Percentiles rank a stretch among this genome's conserved stretches.
phyloP scores from a whole-genome alignment of 1,139 yeast species.

The Diutina pseudorugosa region DNA sequence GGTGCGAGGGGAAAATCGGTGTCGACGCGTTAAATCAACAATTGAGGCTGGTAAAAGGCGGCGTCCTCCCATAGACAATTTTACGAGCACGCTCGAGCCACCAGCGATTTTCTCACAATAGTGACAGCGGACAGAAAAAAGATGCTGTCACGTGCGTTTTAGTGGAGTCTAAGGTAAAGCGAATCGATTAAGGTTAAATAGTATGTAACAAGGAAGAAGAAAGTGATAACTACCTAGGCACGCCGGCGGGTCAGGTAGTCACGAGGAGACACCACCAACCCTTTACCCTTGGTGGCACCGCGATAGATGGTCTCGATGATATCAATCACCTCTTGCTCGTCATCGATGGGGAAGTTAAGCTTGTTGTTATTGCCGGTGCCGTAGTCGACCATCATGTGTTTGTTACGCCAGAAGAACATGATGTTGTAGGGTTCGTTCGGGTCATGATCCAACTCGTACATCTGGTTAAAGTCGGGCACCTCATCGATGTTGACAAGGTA shows the following conservation, averaged over 20 bases:
- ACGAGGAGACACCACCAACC: constrained; percentile 76
- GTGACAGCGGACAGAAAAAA: no score
- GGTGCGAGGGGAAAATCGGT: no score
- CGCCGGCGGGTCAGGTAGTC: constrained; percentile 25
- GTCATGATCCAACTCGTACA: constrained; percentile 65
- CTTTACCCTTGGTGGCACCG: constrained; percentile 89
- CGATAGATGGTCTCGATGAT: constrained; percentile 80
- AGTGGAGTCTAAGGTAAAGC: no score
- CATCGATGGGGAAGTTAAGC: constrained; percentile 64
- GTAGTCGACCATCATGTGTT: constrained; percentile 96
- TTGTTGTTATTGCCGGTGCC: constrained; percentile 98
- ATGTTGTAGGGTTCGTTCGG: constrained; percentile 71
- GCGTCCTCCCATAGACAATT: no score
- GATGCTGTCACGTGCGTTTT: no score
- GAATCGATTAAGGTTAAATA: not conserved
- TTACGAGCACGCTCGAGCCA: no score
- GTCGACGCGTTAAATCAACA: no score
- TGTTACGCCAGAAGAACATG: constrained; percentile 88
- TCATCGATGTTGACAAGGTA: constrained; percentile 81
- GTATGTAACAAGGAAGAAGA: not conserved
- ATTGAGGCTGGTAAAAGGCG: no score
- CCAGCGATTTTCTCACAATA: no score
- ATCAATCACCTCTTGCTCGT: constrained; percentile 84
- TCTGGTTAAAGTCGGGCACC: constrained; percentile 82
- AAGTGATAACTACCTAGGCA: no score